Conservation (phyloP, 164 flowering plant species). For the Liriodendron chinense region DNA sequence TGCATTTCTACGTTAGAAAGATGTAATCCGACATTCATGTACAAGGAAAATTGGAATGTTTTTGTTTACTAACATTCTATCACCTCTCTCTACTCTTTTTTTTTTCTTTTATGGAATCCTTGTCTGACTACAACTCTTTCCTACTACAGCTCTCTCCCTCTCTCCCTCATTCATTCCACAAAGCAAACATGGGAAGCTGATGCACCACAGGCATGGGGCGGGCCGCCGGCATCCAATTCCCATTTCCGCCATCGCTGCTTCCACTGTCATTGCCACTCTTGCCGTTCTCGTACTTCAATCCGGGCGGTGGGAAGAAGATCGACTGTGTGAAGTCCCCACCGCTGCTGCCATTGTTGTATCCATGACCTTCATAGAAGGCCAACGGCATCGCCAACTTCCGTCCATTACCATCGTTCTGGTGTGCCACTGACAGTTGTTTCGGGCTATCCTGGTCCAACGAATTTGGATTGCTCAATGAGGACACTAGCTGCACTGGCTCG, state of each 20-base stretch:
- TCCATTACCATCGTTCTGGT: neutral
- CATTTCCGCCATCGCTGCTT: neutral
- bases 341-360: neutral
- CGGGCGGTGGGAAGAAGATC: slow-evolving; percentile 24
- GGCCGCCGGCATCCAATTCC: slow-evolving; percentile 11
- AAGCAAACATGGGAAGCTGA: slow-evolving; percentile 54
- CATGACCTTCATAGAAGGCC: neutral
- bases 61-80: neutral
- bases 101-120: neutral
- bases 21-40: slow-evolving; percentile 1
- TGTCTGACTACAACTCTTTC: neutral
- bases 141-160: neutral
- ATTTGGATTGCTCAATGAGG: slow-evolving; percentile 12
- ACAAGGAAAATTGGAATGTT: neutral
- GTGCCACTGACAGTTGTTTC: slow-evolving; percentile 1
- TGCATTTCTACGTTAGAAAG: neutral
- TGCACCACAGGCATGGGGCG: slow-evolving; percentile 19
- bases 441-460: slow-evolving; percentile 27
- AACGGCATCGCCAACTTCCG: neutral
- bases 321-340: slow-evolving; percentile 18
- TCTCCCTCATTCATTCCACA: slow-evolving; percentile 20
- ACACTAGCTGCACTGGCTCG: slow-evolving; percentile 13
- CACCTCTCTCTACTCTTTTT: neutral
- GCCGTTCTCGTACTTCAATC: slow-evolving; percentile 23
- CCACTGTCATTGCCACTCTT: slow-evolving; percentile 1